phyloP scores from a whole-genome alignment of 73 alveolate genomes.

The Blepharisma japonicum region DNA sequence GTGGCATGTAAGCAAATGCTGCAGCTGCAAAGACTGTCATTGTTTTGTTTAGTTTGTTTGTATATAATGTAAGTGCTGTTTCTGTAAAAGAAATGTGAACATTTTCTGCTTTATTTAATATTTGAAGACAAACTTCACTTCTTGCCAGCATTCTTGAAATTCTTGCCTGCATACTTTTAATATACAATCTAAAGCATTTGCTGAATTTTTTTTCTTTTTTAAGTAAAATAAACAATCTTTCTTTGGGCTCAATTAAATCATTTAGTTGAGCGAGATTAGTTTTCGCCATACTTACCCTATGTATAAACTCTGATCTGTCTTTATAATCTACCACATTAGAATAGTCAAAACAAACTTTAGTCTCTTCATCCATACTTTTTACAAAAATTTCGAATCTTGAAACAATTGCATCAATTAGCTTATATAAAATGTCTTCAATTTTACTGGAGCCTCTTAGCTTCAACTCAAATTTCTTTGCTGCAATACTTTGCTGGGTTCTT shows the following conservation, averaged over 20 bases:
- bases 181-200: too few relatives aligned
- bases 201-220: too few relatives aligned
- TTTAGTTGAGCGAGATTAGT: not conserved
- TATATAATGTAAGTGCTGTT: too few relatives aligned
- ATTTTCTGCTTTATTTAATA: too few relatives aligned
- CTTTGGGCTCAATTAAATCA: slow-evolving; percentile 16
- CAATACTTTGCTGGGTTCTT: not conserved
- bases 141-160: too few relatives aligned
- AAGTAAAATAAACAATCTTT: not conserved
- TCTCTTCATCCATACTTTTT: not conserved
- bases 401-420: not conserved
- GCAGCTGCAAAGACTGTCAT: too few relatives aligned
- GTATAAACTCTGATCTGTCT: slow-evolving; percentile 10
- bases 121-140: too few relatives aligned
- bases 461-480: not conserved
- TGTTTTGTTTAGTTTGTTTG: too few relatives aligned
- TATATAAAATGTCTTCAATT: not conserved
- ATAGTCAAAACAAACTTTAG: not conserved
- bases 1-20: too few relatives aligned
- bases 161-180: too few relatives aligned
- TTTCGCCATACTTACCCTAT: not conserved
- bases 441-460: not conserved
- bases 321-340: not conserved
- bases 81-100: too few relatives aligned
- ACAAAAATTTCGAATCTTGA: not conserved